Evolutionary conservation across 2,329 filamentous ascomycete species (phyloP).

Genomic region (Colletotrichum caudatum): DNA sequence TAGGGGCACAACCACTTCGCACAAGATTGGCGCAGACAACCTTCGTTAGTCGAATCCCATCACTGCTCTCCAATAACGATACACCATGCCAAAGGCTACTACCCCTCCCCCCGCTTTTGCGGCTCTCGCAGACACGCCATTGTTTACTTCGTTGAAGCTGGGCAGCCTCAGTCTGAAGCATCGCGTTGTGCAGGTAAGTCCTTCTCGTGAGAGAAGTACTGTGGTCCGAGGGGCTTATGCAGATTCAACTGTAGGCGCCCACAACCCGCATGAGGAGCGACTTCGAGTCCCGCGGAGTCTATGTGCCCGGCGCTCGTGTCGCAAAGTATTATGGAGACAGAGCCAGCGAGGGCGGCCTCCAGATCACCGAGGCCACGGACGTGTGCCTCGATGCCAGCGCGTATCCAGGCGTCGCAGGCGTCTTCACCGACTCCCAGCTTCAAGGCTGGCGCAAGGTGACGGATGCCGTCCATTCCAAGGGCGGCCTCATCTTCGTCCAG

Average conservation of each 20-base stretch:
- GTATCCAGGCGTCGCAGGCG: conserved; percentile 48
- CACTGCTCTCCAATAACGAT: neutral
- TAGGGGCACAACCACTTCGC: conserved; percentile 15
- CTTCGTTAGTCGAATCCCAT: neutral
- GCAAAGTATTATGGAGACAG: conserved; percentile 50
- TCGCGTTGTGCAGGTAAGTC: conserved; percentile 51
- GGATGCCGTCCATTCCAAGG: conserved; percentile 72
- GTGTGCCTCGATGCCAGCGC: conserved; percentile 47
- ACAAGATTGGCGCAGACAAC: neutral
- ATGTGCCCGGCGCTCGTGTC: conserved; percentile 48
- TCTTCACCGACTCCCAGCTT: conserved; percentile 48
- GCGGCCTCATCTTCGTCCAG: conserved; percentile 70
- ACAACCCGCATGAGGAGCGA: conserved; percentile 46
- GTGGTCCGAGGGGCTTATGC: neutral
- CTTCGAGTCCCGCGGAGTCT: conserved; percentile 49
- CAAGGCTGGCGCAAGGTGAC: conserved; percentile 70
- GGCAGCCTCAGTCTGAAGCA: conserved; percentile 51
- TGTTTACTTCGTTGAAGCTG: conserved; percentile 52
- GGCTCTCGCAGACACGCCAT: conserved; percentile 43
- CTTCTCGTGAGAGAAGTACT: neutral
- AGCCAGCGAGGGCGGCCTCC: conserved; percentile 49
- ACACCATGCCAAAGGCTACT: conserved; percentile 29
- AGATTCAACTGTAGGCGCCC: conserved; percentile 7
- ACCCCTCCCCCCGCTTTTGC: conserved; percentile 33
- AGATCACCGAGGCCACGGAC: conserved; percentile 50